Percentiles rank a stretch among this genome's conserved stretches.
These are phyloP conservation scores for Immersiporthe knoxdaviesiana DNA, from an alignment of 2,329 filamentous ascomycete genomes.

Conservation along the genomic window DNA sequence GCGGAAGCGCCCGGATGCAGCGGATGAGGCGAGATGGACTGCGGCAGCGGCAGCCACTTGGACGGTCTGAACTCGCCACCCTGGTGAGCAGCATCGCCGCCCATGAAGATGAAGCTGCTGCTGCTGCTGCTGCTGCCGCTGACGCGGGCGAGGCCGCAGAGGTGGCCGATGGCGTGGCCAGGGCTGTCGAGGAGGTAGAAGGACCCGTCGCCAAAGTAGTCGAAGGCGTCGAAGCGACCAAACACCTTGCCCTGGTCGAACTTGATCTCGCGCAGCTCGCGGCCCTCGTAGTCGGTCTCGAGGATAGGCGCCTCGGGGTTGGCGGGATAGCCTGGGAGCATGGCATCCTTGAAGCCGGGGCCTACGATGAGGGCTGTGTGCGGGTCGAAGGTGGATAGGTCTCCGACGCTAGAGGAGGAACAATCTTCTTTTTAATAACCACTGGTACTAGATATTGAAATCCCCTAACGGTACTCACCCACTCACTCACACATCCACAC, in stretches of 20 bases:
- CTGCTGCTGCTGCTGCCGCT: conserved; percentile 34
- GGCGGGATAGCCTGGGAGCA: conserved; percentile 31
- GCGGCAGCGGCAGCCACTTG: conserved; percentile 37
- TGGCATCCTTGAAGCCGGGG: conserved; percentile 39
- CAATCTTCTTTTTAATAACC: not conserved
- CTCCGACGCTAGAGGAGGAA: conserved; percentile 29
- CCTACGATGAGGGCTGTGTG: conserved; percentile 35
- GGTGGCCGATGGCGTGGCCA: conserved; percentile 24
- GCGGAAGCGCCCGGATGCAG: conserved; percentile 36
- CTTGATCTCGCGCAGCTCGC: conserved; percentile 35
- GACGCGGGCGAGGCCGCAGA: conserved; percentile 44
- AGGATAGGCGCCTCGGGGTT: conserved; percentile 32
- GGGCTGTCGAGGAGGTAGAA: conserved; percentile 28
- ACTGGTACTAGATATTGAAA: not conserved
- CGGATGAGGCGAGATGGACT: conserved; percentile 44
- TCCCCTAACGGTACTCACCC: not conserved
- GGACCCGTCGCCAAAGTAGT: conserved; percentile 27
- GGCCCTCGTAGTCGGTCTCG: conserved; percentile 34
- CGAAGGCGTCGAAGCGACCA: conserved; percentile 25
- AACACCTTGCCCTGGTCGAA: conserved; percentile 33
- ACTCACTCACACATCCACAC: no score
- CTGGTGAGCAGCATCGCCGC: conserved; percentile 48
- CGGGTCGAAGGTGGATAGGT: conserved; percentile 34
- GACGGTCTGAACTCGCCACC: conserved; percentile 43
- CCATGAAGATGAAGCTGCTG: conserved; percentile 47